Evolutionary conservation across 2,329 filamentous ascomycete species (phyloP).

Genomic region (Harringtonia lauricola): DNA sequence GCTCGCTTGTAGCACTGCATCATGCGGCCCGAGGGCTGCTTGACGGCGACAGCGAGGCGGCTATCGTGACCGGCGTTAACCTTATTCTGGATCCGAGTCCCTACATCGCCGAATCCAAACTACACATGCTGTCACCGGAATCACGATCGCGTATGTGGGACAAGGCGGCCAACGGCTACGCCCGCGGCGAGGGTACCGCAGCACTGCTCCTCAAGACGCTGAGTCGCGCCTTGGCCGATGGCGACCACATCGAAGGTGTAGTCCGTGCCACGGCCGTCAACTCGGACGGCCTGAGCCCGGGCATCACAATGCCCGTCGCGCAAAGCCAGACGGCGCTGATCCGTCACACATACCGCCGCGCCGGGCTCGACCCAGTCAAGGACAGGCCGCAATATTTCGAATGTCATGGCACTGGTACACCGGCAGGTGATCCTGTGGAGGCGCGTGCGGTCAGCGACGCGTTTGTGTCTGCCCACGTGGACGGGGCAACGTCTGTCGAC

Average conservation of each 20-base stretch:
- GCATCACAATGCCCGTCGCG: slow-evolving; percentile 25
- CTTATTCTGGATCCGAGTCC: slow-evolving; percentile 9
- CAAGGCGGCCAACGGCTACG: slow-evolving; percentile 31
- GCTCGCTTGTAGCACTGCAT: slow-evolving; percentile 18
- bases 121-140: slow-evolving; percentile 10
- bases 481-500: slow-evolving; percentile 12
- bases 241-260: slow-evolving; percentile 22
- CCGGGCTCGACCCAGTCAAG: slow-evolving; percentile 22
- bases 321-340: slow-evolving; percentile 28
- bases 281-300: slow-evolving; percentile 22
- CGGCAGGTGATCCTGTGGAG: slow-evolving; percentile 29
- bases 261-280: slow-evolving; percentile 20
- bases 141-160: slow-evolving; percentile 18
- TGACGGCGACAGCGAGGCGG: slow-evolving; percentile 2
- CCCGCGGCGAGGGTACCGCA: slow-evolving; percentile 29
- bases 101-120: slow-evolving; percentile 10
- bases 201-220: slow-evolving; percentile 25
- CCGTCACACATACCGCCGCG: slow-evolving; percentile 22
- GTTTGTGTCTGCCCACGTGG: slow-evolving; percentile 11
- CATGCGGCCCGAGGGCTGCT: slow-evolving; percentile 9
- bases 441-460: slow-evolving; percentile 24
- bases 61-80: slow-evolving; percentile 3
- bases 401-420: slow-evolving; percentile 29
- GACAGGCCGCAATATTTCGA: slow-evolving; percentile 16
- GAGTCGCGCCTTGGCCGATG: slow-evolving; percentile 24